These are phyloP conservation scores for Dictyostelium firmibasis DNA, from an alignment of 78 protist species.

Conservation along the genomic window DNA sequence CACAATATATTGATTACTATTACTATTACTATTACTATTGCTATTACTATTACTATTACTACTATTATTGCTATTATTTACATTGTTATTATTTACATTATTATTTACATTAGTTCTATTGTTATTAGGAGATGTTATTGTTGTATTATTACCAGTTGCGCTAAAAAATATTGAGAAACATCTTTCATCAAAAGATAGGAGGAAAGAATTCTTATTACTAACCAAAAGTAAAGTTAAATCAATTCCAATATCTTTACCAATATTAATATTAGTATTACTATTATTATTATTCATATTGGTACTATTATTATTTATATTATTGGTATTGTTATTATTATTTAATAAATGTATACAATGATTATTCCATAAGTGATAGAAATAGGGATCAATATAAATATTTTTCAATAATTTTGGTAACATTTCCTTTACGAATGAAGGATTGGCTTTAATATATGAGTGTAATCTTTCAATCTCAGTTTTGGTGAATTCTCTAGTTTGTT, in stretches of 20 bases:
- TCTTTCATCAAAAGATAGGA: conserved; percentile 60
- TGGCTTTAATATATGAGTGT: conserved; percentile 9
- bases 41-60: background rate
- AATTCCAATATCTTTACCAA: background rate
- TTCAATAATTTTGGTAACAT: conserved; percentile 54
- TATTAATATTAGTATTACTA: conserved; percentile 11
- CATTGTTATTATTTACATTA: background rate
- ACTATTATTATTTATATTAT: background rate
- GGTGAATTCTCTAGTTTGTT: conserved; percentile 60
- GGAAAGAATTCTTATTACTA: conserved; percentile 29
- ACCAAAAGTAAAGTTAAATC: conserved; percentile 9
- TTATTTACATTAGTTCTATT: background rate
- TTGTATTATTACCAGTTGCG: background rate
- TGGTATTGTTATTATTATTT: background rate
- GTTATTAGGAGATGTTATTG: background rate
- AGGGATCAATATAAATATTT: conserved; percentile 53
- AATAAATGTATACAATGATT: conserved; percentile 21
- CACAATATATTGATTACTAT: background rate
- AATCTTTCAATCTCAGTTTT: conserved; percentile 31
- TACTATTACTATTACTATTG: background rate
- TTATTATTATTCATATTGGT: background rate
- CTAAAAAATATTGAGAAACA: conserved; percentile 7
- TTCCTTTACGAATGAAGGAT: conserved; percentile 52
- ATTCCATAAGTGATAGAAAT: conserved; percentile 63
- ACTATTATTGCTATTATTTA: background rate